These are phyloP conservation scores for Fusarium verrucosum DNA, from an alignment of 2,329 filamentous ascomycete genomes.

Conservation along the genomic window DNA sequence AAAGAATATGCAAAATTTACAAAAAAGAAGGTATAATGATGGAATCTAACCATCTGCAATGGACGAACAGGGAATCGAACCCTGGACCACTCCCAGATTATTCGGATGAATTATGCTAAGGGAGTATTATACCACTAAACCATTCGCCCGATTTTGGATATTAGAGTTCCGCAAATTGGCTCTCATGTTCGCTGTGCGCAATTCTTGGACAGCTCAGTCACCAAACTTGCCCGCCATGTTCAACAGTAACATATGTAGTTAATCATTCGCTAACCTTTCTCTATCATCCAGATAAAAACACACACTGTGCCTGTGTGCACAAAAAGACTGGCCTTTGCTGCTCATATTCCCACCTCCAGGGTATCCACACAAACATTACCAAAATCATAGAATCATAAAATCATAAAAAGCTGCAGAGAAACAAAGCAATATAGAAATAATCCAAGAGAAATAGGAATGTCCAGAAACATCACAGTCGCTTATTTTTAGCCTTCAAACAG, in stretches of 20 bases:
- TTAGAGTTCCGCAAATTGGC: rapidly evolving
- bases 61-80: conserved; percentile 48
- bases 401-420: background rate
- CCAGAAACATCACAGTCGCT: background rate
- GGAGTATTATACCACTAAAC: conserved; percentile 49
- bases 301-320: background rate
- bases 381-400: background rate
- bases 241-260: no score
- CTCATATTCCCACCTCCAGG: background rate
- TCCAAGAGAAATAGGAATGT: background rate
- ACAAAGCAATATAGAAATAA: background rate
- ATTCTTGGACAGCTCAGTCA: background rate
- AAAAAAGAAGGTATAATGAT: conserved; percentile 31
- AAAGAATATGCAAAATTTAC: background rate
- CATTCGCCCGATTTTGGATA: conserved; percentile 42
- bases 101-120: conserved; percentile 42
- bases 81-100: conserved; percentile 45
- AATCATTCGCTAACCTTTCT: background rate
- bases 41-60: conserved; percentile 36
- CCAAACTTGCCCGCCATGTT: background rate
- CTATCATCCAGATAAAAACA: background rate
- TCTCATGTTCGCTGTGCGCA: background rate
- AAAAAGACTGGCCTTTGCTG: background rate
- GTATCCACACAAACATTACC: background rate
- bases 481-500: conserved; percentile 13